Evolutionary conservation across 345 rosid genomes (phyloP).

Genomic region (Lenwebbia sp.): DNA sequence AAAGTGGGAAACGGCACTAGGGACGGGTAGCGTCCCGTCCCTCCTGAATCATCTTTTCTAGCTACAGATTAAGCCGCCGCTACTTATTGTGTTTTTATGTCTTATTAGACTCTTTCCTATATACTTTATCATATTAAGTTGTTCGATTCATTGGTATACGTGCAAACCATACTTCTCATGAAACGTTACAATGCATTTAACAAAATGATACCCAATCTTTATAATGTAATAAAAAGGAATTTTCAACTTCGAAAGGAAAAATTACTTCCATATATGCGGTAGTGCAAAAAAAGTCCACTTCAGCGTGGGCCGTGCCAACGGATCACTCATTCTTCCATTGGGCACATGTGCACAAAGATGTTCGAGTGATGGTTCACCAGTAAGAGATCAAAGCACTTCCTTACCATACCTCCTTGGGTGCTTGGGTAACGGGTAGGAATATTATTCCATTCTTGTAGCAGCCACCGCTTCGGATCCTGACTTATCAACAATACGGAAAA

Average conservation of each 20-base stretch:
- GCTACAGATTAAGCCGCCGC: neutral
- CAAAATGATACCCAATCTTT: neutral
- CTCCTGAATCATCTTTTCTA: neutral
- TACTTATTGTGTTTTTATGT: neutral
- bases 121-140: too few species aligned
- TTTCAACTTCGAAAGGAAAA: neutral
- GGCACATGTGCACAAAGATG: too few species aligned
- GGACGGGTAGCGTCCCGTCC: neutral
- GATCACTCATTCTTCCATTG: too few species aligned
- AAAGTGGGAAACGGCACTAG: neutral
- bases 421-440: too few species aligned
- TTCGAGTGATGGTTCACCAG: too few species aligned
- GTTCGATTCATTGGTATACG: neutral
- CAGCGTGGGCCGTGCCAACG: fast-evolving
- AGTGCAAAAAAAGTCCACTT: too few species aligned
- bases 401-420: too few species aligned
- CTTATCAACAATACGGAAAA: too few species aligned
- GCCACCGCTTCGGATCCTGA: too few species aligned
- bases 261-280: neutral
- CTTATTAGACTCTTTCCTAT: neutral
- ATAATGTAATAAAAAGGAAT: too few species aligned
- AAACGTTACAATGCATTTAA: neutral
- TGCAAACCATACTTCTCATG: neutral
- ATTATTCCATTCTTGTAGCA: too few species aligned
- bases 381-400: too few species aligned